Conservation (phyloP, 164 flowering plant species). For the Magnolia officinalis region DNA sequence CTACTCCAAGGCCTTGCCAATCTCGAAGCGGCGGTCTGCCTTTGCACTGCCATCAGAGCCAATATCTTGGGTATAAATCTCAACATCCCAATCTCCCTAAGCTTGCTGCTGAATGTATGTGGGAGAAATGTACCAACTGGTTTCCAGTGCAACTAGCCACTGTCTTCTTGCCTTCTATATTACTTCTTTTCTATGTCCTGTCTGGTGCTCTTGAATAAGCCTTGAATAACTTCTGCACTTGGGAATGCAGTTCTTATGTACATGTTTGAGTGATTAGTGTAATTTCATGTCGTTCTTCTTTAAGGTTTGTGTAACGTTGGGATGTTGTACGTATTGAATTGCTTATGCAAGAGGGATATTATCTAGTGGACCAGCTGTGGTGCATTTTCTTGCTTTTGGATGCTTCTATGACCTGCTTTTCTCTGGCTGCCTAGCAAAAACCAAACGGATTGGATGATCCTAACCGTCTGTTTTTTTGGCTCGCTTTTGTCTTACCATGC, state of each 20-base stretch:
- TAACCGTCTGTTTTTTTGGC: too few species aligned
- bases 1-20: constrained; percentile 56
- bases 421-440: too few species aligned
- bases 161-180: background rate
- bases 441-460: too few species aligned
- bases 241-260: background rate
- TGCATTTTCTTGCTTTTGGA: too few species aligned
- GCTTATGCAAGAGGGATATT: background rate
- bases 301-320: background rate
- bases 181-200: background rate
- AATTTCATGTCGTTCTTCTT: background rate
- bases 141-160: constrained; percentile 43
- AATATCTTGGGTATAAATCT: constrained; percentile 56
- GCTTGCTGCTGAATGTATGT: constrained; percentile 57
- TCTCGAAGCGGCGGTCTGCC: constrained; percentile 74
- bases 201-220: background rate
- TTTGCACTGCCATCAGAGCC: constrained; percentile 72
- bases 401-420: too few species aligned
- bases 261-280: background rate
- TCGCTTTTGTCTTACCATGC: too few species aligned
- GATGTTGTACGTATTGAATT: background rate
- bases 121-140: constrained; percentile 58
- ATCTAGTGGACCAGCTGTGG: too few species aligned
- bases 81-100: constrained; percentile 49
- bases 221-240: background rate